Evolutionary conservation across 192 early-diverging fungal genomes (phyloP).

Genomic region (Umbelopsis vinacea): DNA sequence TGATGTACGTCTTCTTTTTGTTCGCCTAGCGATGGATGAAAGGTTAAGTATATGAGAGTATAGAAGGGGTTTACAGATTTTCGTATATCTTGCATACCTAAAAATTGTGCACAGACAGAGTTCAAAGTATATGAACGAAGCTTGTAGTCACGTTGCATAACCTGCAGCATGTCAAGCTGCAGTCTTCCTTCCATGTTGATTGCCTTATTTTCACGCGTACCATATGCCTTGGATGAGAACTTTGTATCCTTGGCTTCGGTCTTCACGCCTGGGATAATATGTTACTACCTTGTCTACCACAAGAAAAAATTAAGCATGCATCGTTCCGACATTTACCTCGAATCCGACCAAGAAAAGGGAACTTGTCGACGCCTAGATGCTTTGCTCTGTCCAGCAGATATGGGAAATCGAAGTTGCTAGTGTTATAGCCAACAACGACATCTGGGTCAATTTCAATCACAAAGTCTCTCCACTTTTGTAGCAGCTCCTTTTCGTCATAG

Average conservation of each 20-base stretch:
- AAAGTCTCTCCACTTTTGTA: slow-evolving; percentile 87
- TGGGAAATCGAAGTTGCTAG: slow-evolving; percentile 95
- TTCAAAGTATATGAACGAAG: slow-evolving; percentile 95
- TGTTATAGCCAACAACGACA: slow-evolving; percentile 96
- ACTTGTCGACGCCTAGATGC: slow-evolving; percentile 71
- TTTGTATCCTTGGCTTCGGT: slow-evolving; percentile 78
- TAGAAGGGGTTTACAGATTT: too few species aligned
- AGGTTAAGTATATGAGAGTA: neutral
- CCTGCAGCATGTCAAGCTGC: slow-evolving; percentile 90
- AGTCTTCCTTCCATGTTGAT: slow-evolving; percentile 92
- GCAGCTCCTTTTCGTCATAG: slow-evolving; percentile 76
- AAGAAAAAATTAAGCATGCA: neutral
- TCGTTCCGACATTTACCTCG: neutral
- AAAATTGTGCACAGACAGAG: slow-evolving; percentile 93
- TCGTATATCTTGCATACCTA: slow-evolving; percentile 52
- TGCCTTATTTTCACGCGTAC: slow-evolving; percentile 88
- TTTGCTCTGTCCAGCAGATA: slow-evolving; percentile 91
- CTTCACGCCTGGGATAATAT: slow-evolving; percentile 39
- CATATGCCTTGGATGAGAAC: slow-evolving; percentile 93
- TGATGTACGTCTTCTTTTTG: slow-evolving; percentile 99
- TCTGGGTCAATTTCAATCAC: slow-evolving; percentile 88
- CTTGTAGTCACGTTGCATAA: slow-evolving; percentile 96
- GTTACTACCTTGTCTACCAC: neutral
- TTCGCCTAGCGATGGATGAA: slow-evolving; percentile 60
- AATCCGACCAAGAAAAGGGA: slow-evolving; percentile 87